Base-by-base conservation (phyloP, 2,329 filamentous ascomycete species). In the Alternaria metachromatica region DNA sequence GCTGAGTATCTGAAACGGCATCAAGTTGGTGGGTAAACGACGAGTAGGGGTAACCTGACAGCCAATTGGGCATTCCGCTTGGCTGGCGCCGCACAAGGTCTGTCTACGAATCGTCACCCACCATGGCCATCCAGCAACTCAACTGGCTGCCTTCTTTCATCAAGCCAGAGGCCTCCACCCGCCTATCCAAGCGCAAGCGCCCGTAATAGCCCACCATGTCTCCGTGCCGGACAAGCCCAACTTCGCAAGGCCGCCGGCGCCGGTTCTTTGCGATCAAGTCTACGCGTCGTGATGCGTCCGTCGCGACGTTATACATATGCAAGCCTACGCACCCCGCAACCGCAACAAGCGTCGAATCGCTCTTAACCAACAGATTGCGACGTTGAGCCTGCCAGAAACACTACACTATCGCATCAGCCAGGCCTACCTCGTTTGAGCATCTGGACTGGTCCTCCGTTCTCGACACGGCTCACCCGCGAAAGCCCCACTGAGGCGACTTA, bases 101-200 rank as follows among this genome's bases (percentile, higher is more conserved):
- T 75, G 64, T 69, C 64, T 78, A 63, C 77, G 77, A 80, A 78
- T 79, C 71, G 71, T 65, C 72, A 50, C 71, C 71, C 75, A 67
- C 75, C 74, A 73, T 63, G 46, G 58, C 68, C 55, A 46, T 70
- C 59, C 62, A 68, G 70, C 72, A 66, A 75, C 72, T 73, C 71
- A 70, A 78, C 71, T 74, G 72, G 71, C 67, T 65, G 67, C 66
- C 68, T 69, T 72, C 68, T 66, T 64, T 60, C 65, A 67, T 71
- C 71, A 55, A 76, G 48, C 55, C 60, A 59, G 30, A 60, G 44
- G 71, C 73, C 69, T 76, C 73, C 70, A 74, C 72, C 74, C 73
- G 72, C 68, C 72, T 64, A 65, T 65, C 69, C 71, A 75, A 69
- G 75, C 74, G 76, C 77, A 78, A 78, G 77, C 78, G 78, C 78